These are phyloP conservation scores for Verticillium isaacii DNA, from an alignment of 2,329 filamentous ascomycete genomes.

Conservation along the genomic window DNA sequence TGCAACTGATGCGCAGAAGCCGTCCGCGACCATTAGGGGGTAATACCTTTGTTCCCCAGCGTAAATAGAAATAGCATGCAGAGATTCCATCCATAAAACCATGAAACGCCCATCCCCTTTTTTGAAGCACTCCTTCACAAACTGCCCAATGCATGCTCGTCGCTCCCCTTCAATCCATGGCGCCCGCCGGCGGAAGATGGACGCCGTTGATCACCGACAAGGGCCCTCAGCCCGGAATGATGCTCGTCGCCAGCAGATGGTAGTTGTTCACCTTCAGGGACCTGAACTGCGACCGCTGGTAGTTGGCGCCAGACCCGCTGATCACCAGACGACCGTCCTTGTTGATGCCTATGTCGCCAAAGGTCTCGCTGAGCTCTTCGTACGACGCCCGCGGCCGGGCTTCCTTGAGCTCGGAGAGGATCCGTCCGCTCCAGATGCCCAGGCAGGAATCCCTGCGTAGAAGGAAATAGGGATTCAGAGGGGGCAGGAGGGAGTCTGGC, in stretches of 20 bases:
- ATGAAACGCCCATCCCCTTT: no score
- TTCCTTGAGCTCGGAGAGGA: conserved; percentile 54
- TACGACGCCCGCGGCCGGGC: conserved; percentile 56
- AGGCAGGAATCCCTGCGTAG: conserved; percentile 56
- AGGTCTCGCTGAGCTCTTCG: conserved; percentile 58
- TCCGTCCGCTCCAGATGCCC: conserved; percentile 68
- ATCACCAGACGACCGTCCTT: conserved; percentile 57
- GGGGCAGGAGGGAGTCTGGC: conserved; percentile 64
- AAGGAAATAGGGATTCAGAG: conserved; percentile 69
- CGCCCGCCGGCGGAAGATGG: no score
- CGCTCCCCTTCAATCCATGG: no score
- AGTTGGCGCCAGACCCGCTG: conserved; percentile 38
- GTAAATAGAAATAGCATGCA: no score
- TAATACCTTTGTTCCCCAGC: no score
- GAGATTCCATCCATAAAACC: no score
- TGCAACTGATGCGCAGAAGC: background rate
- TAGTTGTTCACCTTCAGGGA: conserved; percentile 57
- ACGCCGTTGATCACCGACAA: no score
- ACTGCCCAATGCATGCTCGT: no score
- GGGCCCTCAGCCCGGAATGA: background rate
- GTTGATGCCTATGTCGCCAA: conserved; percentile 54
- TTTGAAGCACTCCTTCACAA: no score
- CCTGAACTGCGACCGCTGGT: conserved; percentile 44
- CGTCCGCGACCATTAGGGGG: background rate
- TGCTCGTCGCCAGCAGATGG: conserved; percentile 32